Percentiles rank a stretch among this genome's conserved stretches.
These are phyloP conservation scores for Smittium culicis DNA, from an alignment of 371 early-diverging fungal species.

Conservation along the genomic window DNA sequence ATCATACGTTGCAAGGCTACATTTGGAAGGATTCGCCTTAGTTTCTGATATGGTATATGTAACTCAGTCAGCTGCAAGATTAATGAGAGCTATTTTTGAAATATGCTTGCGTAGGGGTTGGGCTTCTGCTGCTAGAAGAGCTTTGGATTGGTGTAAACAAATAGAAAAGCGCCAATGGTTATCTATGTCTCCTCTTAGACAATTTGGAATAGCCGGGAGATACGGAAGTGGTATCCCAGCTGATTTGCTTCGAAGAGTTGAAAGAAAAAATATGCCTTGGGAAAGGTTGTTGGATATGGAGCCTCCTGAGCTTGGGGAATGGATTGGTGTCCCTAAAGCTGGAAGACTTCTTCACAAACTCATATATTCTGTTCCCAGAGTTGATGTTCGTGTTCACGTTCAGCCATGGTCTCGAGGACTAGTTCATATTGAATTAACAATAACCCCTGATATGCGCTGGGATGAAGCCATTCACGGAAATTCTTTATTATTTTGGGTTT, in stretches of 20 bases:
- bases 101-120: conserved; percentile 89
- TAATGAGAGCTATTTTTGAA: conserved; percentile 92
- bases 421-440: conserved; percentile 72
- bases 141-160: conserved; percentile 84
- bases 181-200: conserved; percentile 86
- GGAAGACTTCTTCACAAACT: conserved; percentile 75
- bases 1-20: conserved; percentile 81
- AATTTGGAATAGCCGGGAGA: conserved; percentile 32
- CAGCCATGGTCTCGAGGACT: conserved; percentile 86
- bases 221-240: conserved; percentile 41
- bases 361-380: conserved; percentile 83
- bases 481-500: conserved; percentile 83
- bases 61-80: conserved; percentile 86
- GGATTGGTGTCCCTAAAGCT: conserved; percentile 69
- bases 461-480: conserved; percentile 73
- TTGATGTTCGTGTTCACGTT: conserved; percentile 75
- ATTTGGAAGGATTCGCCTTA: conserved; percentile 85
- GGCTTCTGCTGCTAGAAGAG: conserved; percentile 73
- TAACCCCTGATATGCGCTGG: conserved; percentile 88
- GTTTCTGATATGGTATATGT: conserved; percentile 93
- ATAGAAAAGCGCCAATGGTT: conserved; percentile 85
- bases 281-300: conserved; percentile 79
- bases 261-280: conserved; percentile 90
- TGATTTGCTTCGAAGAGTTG: conserved; percentile 73
- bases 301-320: conserved; percentile 83